Percentiles rank a stretch among this genome's conserved stretches.
Conservation (phyloP, 768 basidiomycete genomes). For the Tephrocybe sp. region DNA sequence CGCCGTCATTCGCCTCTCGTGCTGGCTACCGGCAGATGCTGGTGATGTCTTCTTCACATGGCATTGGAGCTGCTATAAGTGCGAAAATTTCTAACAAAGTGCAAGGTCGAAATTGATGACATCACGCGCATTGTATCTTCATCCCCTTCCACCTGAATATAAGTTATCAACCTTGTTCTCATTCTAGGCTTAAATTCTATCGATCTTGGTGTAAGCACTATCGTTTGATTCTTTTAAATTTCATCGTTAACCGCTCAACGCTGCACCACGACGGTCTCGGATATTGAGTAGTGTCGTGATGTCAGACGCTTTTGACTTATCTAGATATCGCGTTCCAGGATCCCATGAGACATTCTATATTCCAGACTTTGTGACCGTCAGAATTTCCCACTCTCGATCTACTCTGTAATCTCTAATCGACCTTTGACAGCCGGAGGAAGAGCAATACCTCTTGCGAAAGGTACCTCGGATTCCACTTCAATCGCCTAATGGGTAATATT, state of each 20-base stretch:
- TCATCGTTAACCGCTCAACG: no score
- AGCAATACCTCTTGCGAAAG: slow-evolving; percentile 76
- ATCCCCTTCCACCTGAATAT: no score
- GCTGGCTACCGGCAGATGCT: no score
- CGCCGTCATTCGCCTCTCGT: no score
- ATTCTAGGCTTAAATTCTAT: no score
- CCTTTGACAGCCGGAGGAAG: slow-evolving; percentile 56
- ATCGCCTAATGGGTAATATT: background rate
- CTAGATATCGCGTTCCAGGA: slow-evolving; percentile 33
- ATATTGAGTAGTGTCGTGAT: background rate
- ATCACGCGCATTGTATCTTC: background rate
- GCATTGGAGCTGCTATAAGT: no score
- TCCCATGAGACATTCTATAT: slow-evolving; percentile 59
- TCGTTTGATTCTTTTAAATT: no score
- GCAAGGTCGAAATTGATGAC: background rate
- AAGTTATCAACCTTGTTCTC: no score
- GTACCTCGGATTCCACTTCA: slow-evolving; percentile 30
- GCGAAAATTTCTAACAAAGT: background rate
- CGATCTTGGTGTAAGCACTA: no score
- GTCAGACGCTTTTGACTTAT: slow-evolving; percentile 16
- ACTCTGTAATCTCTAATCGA: background rate
- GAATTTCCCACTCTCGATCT: background rate
- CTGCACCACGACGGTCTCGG: no score
- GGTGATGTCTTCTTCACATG: no score
- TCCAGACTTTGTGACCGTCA: slow-evolving; percentile 69